Base-by-base conservation (phyloP, 78 protist genomes). In the Emiliania huxleyi region DNA sequence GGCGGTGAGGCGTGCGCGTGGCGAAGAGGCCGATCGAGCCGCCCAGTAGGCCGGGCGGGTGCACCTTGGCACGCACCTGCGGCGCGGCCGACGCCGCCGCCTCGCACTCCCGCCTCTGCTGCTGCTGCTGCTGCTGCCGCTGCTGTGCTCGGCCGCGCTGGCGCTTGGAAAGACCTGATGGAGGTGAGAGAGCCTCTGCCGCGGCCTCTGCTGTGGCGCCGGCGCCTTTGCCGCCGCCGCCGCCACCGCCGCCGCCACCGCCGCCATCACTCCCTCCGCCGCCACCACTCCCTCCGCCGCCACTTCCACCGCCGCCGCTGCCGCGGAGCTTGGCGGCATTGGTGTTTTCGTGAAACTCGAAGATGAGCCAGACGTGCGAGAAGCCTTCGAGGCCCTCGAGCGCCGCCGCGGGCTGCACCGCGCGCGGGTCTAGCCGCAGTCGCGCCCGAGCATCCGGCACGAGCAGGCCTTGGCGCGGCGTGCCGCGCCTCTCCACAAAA, bases 1-100 rank as follows among this genome's bases (percentile, higher is more conserved):
- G 92, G 19, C 92, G 73, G 44, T 90, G 92, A 4, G 92, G 92
- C 18, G 92, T 90, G 0, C 92, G 42, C 18, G 92, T 90, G 48
- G 92, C 73, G 25, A 90, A 90, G 2, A 90, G 92, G 23, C 92
- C 92, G 35, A 37, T 26, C 5, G 55, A 4, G n/a, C 40, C 29
- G 2, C 92, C 92, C 35, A 8, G 42, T 0, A 90, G 44, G 37
- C 69, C 71, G 29, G 92, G 92, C 2, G 92, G 92, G 37, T 69
- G 69, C 38, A 90, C 92, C 44, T 55, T 90, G 52, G 92, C 92
- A 0, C 26, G 2, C 83, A 90, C 49, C 55, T 38, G 92, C 37
- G 49, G 12, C 73, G 3, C n/a, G n/a, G 8, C n/a, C 33, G 8
- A 21, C 23, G 8, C 33, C 23, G 8, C 22, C 29, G 62, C 62